phyloP scores from a whole-genome alignment of 2,329 filamentous ascomycete genomes.

The Hymenoscyphus linearis region DNA sequence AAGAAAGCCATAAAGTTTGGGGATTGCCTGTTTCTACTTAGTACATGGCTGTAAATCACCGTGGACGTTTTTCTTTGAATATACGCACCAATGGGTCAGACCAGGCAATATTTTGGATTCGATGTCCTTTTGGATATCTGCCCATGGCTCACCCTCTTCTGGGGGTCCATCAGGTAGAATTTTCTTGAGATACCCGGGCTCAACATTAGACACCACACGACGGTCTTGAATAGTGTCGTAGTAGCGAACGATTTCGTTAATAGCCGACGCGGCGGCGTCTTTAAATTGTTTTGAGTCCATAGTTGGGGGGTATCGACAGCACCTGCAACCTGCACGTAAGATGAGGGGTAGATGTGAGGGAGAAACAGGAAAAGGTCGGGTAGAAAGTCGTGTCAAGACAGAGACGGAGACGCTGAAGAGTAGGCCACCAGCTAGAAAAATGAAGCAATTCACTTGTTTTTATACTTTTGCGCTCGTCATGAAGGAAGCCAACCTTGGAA shows the following conservation, averaged over 20 bases:
- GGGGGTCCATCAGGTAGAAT: conserved; percentile 67
- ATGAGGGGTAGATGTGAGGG: not conserved
- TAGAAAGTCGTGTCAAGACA: too few species aligned
- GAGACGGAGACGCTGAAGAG: too few species aligned
- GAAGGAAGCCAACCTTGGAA: not conserved
- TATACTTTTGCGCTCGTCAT: not conserved
- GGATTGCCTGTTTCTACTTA: conserved; percentile 53
- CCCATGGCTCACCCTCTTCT: conserved; percentile 66
- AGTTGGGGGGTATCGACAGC: conserved; percentile 3
- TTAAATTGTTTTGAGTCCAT: conserved; percentile 82
- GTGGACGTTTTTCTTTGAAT: not conserved
- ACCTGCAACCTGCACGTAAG: not conserved
- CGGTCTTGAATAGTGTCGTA: conserved; percentile 68
- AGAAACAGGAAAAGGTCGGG: not conserved
- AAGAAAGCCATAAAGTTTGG: conserved; percentile 97
- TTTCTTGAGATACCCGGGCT: conserved; percentile 79
- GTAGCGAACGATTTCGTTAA: conserved; percentile 83
- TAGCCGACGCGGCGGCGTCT: conserved; percentile 67
- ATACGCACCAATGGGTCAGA: conserved; percentile 71
- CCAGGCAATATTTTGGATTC: conserved; percentile 84
- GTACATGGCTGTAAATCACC: not conserved
- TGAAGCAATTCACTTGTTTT: not conserved
- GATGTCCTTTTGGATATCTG: conserved; percentile 75
- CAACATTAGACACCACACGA: conserved; percentile 69
- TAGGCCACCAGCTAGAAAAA: not conserved